Percentiles rank a stretch among this genome's conserved stretches.
Conservation (phyloP, 805 yeast genomes). For the Ogataea glucozyma region DNA sequence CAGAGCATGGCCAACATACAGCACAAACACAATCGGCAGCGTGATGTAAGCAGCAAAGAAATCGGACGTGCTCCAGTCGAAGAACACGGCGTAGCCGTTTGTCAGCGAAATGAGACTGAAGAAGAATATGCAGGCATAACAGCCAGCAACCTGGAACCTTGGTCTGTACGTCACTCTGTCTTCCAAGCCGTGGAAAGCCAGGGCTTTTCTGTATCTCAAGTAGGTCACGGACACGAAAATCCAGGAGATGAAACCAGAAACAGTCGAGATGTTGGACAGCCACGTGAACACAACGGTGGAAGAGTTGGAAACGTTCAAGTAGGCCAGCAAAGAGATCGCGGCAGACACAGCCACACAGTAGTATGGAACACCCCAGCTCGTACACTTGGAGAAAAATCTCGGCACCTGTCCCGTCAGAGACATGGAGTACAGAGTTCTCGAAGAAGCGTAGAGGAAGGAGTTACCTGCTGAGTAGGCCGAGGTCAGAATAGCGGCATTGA, state of each 20-base stretch:
- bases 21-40: constrained; percentile 51
- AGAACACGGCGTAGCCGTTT: constrained; percentile 73
- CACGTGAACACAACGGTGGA: constrained; percentile 59
- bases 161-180: constrained; percentile 63
- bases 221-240: constrained; percentile 52
- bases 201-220: constrained; percentile 65
- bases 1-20: constrained; percentile 60
- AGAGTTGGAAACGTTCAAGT: constrained; percentile 53
- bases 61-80: constrained; percentile 53
- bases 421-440: constrained; percentile 44
- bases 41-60: constrained; percentile 76
- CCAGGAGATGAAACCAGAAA: constrained; percentile 71
- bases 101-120: constrained; percentile 58
- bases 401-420: constrained; percentile 44
- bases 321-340: constrained; percentile 48
- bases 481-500: constrained; percentile 60
- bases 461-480: constrained; percentile 58
- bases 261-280: constrained; percentile 65
- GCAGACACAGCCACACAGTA: constrained; percentile 45
- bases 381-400: constrained; percentile 36
- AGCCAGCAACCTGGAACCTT: constrained; percentile 55
- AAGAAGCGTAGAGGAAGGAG: constrained; percentile 43
- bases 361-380: constrained; percentile 58
- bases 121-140: constrained; percentile 50
- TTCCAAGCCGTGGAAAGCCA: constrained; percentile 49